Conservation (phyloP, 139 green algal species). For the Chlorella sp. region DNA sequence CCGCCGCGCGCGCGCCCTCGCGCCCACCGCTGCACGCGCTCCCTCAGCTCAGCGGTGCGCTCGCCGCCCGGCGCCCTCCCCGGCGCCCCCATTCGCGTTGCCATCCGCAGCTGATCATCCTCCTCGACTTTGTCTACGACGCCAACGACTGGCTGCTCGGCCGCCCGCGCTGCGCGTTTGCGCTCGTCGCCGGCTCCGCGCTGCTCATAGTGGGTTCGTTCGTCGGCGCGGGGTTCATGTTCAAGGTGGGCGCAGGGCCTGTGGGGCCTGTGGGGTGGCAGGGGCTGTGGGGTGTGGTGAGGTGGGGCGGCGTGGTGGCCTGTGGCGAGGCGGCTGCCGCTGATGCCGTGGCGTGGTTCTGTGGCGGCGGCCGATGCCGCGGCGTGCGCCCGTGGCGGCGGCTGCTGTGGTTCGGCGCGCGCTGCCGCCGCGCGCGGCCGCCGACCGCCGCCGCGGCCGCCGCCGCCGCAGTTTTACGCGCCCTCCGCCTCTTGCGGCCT, state of each 20-base stretch:
- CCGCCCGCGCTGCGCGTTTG: conserved; percentile 30
- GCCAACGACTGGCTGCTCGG: conserved; percentile 63
- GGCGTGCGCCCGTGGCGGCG: too few species aligned
- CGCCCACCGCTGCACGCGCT: not conserved
- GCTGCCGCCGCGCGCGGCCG: too few species aligned
- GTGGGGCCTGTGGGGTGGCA: not conserved
- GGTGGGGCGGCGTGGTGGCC: too few species aligned
- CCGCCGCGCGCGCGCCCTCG: not conserved
- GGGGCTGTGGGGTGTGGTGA: not conserved
- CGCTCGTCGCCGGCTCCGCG: conserved; percentile 48
- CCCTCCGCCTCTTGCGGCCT: conserved; percentile 55
- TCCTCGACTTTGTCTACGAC: conserved; percentile 76
- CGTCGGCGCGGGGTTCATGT: conserved; percentile 63
- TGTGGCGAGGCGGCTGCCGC: too few species aligned
- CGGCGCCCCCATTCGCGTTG: not conserved
- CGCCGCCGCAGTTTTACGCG: conserved; percentile 60
- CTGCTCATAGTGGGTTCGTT: conserved; percentile 52
- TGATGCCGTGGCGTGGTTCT: too few species aligned
- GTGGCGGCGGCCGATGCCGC: too few species aligned
- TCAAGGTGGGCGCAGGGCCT: conserved; percentile 31
- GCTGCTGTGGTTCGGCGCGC: too few species aligned
- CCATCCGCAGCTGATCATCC: conserved; percentile 68
- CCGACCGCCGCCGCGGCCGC: not conserved
- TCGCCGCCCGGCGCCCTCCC: not conserved
- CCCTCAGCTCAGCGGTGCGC: too few species aligned